Conservation (phyloP, 768 basidiomycete species). For the Leccinum incarnatum region DNA sequence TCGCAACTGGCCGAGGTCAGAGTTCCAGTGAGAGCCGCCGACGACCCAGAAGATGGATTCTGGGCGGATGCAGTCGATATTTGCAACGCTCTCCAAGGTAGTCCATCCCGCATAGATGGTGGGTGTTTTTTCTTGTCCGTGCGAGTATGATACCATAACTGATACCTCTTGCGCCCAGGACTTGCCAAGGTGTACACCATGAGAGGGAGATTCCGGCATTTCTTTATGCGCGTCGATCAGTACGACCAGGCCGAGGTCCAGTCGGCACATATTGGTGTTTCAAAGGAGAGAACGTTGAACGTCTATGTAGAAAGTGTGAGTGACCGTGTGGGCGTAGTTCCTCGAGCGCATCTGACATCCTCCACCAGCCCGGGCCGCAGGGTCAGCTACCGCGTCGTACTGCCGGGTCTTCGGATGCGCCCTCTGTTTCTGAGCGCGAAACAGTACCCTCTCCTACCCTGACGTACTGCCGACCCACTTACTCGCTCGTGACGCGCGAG, state of each 20-base stretch:
- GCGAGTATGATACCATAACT: neutral
- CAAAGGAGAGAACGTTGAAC: constrained; percentile 51
- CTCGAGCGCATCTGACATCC: constrained; percentile 8
- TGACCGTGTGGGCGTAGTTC: constrained; percentile 2
- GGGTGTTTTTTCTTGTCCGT: neutral
- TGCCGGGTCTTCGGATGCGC: constrained; percentile 6
- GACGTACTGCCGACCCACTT: constrained; percentile 2
- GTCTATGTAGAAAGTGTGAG: constrained; percentile 59
- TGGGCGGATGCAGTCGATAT: constrained; percentile 73
- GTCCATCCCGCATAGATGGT: constrained; percentile 73
- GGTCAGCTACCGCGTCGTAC: constrained; percentile 29
- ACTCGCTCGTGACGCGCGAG: constrained; percentile 25
- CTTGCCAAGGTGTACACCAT: constrained; percentile 64
- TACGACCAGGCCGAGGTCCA: constrained; percentile 48
- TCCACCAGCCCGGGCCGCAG: constrained; percentile 22
- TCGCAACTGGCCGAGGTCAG: constrained; percentile 63
- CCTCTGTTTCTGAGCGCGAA: constrained; percentile 24
- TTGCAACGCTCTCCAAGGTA: constrained; percentile 52
- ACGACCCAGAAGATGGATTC: constrained; percentile 52
- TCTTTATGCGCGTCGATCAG: constrained; percentile 59
- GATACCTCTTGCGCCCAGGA: constrained; percentile 36
- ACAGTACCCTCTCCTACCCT: constrained; percentile 1
- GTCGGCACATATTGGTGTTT: constrained; percentile 56
- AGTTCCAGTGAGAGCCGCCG: constrained; percentile 50
- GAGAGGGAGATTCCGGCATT: constrained; percentile 67